Evolutionary conservation across 495 filamentous ascomycete genomes (phyloP).

Genomic region (Penicillium tannophilum): DNA sequence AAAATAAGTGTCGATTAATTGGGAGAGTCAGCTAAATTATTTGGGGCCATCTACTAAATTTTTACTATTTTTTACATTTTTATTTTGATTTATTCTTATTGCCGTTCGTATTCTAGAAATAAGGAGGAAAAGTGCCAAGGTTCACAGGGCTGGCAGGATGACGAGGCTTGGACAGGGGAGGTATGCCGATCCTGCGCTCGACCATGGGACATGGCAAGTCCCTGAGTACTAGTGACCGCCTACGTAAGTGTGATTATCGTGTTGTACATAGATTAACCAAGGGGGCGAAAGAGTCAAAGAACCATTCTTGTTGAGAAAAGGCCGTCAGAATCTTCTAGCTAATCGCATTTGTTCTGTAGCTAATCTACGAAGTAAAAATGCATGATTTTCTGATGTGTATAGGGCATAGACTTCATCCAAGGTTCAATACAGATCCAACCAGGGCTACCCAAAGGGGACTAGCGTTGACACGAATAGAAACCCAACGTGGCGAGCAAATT

Average conservation of each 20-base stretch:
- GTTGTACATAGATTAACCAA: not conserved
- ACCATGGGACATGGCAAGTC: conserved; percentile 6
- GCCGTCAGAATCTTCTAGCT: not conserved
- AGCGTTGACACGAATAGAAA: conserved; percentile 32
- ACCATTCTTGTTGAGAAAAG: not conserved
- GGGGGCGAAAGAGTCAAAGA: not conserved
- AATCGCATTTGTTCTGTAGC: not conserved
- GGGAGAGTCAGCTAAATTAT: not conserved
- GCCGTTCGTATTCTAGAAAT: not conserved
- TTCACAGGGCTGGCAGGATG: conserved; percentile 31
- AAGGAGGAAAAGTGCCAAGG: not conserved
- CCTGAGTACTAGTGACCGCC: not conserved
- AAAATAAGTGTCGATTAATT: not conserved
- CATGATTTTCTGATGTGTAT: not conserved
- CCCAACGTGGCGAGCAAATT: conserved; percentile 25
- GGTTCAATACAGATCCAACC: not conserved
- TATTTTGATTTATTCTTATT: not conserved
- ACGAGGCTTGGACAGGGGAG: conserved; percentile 22
- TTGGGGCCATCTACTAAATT: not conserved
- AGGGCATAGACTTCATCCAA: not conserved
- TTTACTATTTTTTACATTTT: not conserved
- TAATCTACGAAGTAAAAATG: not conserved
- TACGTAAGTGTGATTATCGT: not conserved
- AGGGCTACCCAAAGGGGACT: conserved; percentile 9
- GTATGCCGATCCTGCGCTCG: conserved; percentile 24